Conservation (phyloP, 1,284 basidiomycete genomes). For the Austropuccinia psidii region DNA sequence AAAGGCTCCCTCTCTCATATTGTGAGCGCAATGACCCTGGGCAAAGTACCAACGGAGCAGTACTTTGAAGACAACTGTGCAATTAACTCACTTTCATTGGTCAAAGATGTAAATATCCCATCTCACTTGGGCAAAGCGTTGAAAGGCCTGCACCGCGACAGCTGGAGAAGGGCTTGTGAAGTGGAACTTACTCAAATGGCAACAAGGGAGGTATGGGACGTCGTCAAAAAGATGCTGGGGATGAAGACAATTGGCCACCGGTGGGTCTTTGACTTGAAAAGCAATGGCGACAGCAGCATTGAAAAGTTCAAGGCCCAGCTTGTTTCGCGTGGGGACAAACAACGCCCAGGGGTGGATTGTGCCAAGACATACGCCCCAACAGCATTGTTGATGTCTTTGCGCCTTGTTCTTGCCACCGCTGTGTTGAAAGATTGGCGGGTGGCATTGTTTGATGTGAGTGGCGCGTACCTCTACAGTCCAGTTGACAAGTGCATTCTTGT, state of each 20-base stretch:
- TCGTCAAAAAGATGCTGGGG: neutral
- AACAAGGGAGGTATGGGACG: conserved; percentile 5
- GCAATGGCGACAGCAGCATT: neutral
- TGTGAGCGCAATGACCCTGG: no score
- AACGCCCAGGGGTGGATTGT: neutral
- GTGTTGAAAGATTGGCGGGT: neutral
- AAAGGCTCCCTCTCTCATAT: no score
- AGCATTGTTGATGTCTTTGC: neutral
- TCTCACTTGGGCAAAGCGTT: no score
- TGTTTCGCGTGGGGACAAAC: neutral
- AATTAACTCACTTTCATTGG: no score
- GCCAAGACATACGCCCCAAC: neutral
- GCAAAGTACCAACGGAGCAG: no score
- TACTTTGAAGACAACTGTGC: no score
- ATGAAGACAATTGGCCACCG: neutral
- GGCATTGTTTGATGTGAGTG: neutral
- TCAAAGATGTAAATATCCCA: no score
- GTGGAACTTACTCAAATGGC: no score
- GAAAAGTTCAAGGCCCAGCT: neutral
- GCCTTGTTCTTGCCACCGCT: neutral
- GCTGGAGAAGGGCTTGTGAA: no score
- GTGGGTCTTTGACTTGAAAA: neutral
- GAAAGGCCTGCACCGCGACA: no score
- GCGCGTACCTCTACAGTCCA: conserved; percentile 3
- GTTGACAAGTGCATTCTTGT: neutral